Percentiles rank a stretch among this genome's conserved stretches.
phyloP scores from a whole-genome alignment of 345 rosid genomes.

The Eucalyptus marginata region DNA sequence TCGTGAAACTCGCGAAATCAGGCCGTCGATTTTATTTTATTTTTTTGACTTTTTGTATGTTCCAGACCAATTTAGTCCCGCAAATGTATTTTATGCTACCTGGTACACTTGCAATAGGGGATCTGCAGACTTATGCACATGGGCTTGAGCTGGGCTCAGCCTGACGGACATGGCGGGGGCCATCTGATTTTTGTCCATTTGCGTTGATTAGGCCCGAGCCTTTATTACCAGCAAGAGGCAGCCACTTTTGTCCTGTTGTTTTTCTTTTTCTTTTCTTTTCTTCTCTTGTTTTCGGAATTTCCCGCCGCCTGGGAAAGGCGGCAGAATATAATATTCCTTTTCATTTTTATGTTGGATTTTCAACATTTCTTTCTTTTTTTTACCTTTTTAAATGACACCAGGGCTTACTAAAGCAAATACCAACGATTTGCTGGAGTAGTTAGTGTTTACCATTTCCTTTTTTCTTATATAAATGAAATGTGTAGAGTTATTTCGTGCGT shows the following conservation, averaged over 20 bases:
- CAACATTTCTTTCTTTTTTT: not conserved
- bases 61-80: not conserved
- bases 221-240: not conserved
- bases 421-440: not conserved
- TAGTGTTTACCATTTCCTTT: not conserved
- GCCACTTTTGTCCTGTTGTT: not conserved
- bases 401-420: not conserved
- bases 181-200: not conserved
- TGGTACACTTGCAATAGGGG: not conserved
- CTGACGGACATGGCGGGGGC: not conserved
- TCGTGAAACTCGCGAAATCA: not conserved
- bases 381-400: not conserved
- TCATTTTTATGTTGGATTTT: not conserved
- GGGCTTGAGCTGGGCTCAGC: not conserved
- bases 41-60: not conserved
- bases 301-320: not conserved
- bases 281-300: not conserved
- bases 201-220: not conserved
- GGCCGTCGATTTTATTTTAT: not conserved
- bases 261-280: not conserved
- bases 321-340: not conserved
- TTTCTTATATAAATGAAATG: not conserved
- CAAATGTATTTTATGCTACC: not conserved
- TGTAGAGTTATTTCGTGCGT: not conserved
- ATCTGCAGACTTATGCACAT: not conserved